Base-by-base conservation (phyloP, 345 rosid species). In the Sisymbrium irio region DNA sequence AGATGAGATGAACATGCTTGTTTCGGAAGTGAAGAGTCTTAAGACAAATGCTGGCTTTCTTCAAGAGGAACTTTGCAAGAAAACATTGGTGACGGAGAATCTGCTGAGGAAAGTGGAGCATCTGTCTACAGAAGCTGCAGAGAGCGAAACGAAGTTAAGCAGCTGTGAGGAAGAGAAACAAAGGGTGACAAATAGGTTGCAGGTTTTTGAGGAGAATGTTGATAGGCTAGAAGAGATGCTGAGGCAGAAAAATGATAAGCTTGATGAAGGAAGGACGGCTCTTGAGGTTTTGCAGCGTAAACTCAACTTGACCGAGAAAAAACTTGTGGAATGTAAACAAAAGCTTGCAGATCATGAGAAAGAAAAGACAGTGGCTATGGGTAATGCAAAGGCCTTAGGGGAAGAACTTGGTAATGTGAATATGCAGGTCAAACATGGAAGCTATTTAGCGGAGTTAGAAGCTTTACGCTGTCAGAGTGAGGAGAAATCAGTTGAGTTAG, bases 201-300 rank as follows among this genome's bases (percentile, higher is more conserved):
- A 78, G 65, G 53, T 46, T 41, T 68, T 81, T 59, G 89, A 86
- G 75, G 85, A 84, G 62, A 81, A 70, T 66, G 81, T 79, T 2
- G 64, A 69, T 22, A 67, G 78, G 71, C 85, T 87, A 13, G 77
- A 75, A 70, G 81, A 69, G 72, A 66, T 84, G 44, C 78, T 83
- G 5, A 67, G 66, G 74, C 67, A 75, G 60, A 84, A 71, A 76
- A 77, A 49, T 0, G 67, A 72, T 13, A 86, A 86, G 78, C 64
- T 76, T 41, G 85, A 83, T 54, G 73, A 77, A 65, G 84, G 72
- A 49, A 79, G 65, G 71, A 61, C 35, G 56, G 73, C 74, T 69
- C 81, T 47, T 5, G 81, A 76, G 25, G 69, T 74, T 62, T 71
- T 85, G 41, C 82, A 80, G 67, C 66, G 74, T 76, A 79, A 82